phyloP scores from a whole-genome alignment of 495 filamentous ascomycete genomes.

The Staphylotrichum longicolle region DNA sequence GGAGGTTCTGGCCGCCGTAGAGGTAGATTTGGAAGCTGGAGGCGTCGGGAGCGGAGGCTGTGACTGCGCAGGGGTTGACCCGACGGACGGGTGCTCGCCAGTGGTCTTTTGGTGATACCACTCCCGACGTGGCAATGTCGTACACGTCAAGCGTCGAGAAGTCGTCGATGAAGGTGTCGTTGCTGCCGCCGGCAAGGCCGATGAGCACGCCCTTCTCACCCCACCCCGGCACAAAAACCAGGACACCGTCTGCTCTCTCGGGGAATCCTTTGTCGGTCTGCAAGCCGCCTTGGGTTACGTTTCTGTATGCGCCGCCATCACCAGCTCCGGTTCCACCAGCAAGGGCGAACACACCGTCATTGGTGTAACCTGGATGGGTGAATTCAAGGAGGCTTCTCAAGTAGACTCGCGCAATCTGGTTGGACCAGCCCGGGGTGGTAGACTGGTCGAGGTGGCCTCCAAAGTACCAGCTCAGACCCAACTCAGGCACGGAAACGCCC shows the following conservation, averaged over 20 bases:
- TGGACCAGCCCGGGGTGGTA: conserved; percentile 69
- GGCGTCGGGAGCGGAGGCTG: conserved; percentile 67
- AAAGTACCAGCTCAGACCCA: conserved; percentile 72
- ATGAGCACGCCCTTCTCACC: conserved; percentile 66
- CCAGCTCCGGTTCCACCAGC: conserved; percentile 47
- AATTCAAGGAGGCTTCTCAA: conserved; percentile 73
- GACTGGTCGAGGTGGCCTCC: conserved; percentile 67
- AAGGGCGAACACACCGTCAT: conserved; percentile 55
- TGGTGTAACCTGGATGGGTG: conserved; percentile 63
- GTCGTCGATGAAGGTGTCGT: conserved; percentile 58
- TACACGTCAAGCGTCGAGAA: conserved; percentile 74
- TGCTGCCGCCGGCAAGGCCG: conserved; percentile 65
- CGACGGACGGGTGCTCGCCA: conserved; percentile 61
- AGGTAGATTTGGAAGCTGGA: conserved; percentile 72
- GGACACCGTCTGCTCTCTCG: conserved; percentile 66
- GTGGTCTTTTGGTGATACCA: conserved; percentile 75
- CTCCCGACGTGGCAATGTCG: conserved; percentile 68
- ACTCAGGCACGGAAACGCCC: conserved; percentile 62
- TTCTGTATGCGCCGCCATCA: conserved; percentile 58
- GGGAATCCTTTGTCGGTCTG: conserved; percentile 63
- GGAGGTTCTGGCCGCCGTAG: conserved; percentile 70
- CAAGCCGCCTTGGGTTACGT: conserved; percentile 67
- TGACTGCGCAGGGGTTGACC: conserved; percentile 71
- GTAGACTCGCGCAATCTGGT: conserved; percentile 58
- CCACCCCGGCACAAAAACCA: conserved; percentile 72